These are phyloP conservation scores for Microdochium nivale DNA, from an alignment of 2,329 filamentous ascomycete genomes.

Conservation along the genomic window DNA sequence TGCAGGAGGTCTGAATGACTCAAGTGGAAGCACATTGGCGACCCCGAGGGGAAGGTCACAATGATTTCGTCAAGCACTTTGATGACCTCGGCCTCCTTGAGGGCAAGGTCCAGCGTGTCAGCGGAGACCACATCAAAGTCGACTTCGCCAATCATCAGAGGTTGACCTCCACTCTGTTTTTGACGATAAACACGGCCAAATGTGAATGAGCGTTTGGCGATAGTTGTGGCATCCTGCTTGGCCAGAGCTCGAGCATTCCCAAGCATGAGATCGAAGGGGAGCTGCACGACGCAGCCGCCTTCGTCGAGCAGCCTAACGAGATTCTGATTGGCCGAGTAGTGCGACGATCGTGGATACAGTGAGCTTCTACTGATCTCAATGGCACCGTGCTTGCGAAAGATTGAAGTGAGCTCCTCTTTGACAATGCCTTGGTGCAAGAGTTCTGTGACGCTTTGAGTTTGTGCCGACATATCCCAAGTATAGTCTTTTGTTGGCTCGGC, in stretches of 20 bases:
- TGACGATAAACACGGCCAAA: constrained; percentile 87
- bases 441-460: constrained; percentile 45
- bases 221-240: constrained; percentile 50
- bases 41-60: constrained; percentile 67
- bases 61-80: constrained; percentile 93
- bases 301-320: constrained; percentile 74
- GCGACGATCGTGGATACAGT: constrained; percentile 72
- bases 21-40: constrained; percentile 78
- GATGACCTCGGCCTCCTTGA: constrained; percentile 89
- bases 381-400: constrained; percentile 86
- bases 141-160: constrained; percentile 75
- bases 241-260: constrained; percentile 81
- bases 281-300: constrained; percentile 78
- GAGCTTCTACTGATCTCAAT: constrained; percentile 68
- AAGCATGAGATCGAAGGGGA: constrained; percentile 90
- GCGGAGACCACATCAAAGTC: constrained; percentile 94
- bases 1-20: constrained; percentile 84
- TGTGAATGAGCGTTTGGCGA: constrained; percentile 68
- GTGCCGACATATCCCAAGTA: constrained; percentile 62
- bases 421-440: constrained; percentile 65
- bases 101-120: constrained; percentile 68
- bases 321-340: constrained; percentile 58
- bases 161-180: constrained; percentile 68
- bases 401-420: constrained; percentile 62
- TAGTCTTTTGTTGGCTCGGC: constrained; percentile 74